Conservation (phyloP, 495 filamentous ascomycete genomes). For the Thermothielavioides terrestris region DNA sequence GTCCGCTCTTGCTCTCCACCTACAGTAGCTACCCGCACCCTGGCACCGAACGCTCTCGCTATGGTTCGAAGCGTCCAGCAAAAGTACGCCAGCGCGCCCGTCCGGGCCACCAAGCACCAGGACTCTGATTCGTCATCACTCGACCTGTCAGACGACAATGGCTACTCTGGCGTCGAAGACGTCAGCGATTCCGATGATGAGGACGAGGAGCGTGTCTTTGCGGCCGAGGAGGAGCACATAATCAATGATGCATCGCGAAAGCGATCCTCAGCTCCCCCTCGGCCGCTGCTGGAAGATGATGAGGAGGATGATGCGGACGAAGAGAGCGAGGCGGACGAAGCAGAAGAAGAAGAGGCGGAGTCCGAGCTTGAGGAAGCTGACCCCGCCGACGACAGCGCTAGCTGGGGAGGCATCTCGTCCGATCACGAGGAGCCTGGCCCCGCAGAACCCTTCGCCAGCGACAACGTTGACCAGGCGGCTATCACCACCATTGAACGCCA, state of each 20-base stretch:
- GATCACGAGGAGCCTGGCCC: constrained; percentile 40
- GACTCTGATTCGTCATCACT: constrained; percentile 38
- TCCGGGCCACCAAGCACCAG: constrained; percentile 32
- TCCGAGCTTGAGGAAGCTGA: constrained; percentile 22
- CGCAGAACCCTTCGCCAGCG: constrained; percentile 35
- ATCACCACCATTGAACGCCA: constrained; percentile 40
- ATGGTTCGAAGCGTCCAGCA: constrained; percentile 49
- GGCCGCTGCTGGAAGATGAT: constrained; percentile 30
- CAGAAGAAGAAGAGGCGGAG: constrained; percentile 25
- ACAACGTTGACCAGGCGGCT: constrained; percentile 41
- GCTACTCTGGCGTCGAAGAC: constrained; percentile 64
- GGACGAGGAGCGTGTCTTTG: constrained; percentile 63
- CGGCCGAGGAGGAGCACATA: constrained; percentile 65
- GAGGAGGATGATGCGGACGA: constrained; percentile 28
- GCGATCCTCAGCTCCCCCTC: constrained; percentile 31
- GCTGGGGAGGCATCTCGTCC: constrained; percentile 51
- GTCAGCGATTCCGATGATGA: constrained; percentile 67
- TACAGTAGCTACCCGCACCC: constrained; percentile 18
- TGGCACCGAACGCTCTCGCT: too few species aligned
- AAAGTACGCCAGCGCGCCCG: constrained; percentile 36
- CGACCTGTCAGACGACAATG: constrained; percentile 55
- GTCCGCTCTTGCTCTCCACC: neutral
- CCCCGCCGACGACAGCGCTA: constrained; percentile 36
- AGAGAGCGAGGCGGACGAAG: constrained; percentile 27
- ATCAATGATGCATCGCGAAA: constrained; percentile 35